Evolutionary conservation across 345 rosid species (phyloP).

Genomic region (Arabis alpina): DNA sequence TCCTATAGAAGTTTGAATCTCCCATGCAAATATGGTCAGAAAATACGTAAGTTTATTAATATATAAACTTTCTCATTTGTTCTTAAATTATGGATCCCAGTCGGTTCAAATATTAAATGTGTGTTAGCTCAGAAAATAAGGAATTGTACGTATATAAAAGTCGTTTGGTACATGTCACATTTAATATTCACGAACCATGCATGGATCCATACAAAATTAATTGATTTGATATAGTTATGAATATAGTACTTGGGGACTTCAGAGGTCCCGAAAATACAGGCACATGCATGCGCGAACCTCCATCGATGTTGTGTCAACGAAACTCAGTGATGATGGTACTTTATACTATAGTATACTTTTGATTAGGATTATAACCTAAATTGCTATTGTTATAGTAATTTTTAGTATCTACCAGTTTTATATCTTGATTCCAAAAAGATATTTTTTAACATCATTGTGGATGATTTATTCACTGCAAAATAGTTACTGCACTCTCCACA

Average conservation of each 20-base stretch:
- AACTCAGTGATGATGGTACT: constrained; percentile 16
- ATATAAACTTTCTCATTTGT: not conserved
- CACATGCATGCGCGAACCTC: constrained; percentile 31
- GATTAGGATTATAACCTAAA: not conserved
- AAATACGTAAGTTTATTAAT: not conserved
- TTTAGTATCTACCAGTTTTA: not conserved
- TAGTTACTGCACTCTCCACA: not conserved
- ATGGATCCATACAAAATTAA: constrained; percentile 2
- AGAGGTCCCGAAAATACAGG: constrained; percentile 28
- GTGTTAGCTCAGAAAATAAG: not conserved
- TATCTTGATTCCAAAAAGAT: not conserved
- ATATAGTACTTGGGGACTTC: constrained; percentile 30
- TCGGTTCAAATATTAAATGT: not conserved
- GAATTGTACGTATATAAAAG: not conserved
- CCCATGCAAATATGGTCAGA: constrained; percentile 3
- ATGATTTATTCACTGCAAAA: not conserved
- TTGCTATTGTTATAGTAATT: not conserved
- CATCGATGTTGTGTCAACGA: constrained; percentile 30
- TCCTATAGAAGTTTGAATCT: not conserved
- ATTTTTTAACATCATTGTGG: not conserved
- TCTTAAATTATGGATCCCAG: not conserved
- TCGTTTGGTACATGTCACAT: constrained; percentile 14
- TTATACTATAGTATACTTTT: not conserved
- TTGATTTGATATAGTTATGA: constrained; percentile 6
- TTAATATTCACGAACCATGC: constrained; percentile 26